A percentile compares a stretch with the other conserved stretches of the same genome.
These are phyloP conservation scores for Phytophthora tubulina DNA, from an alignment of 352 stramenopile species.

Conservation along the genomic window DNA sequence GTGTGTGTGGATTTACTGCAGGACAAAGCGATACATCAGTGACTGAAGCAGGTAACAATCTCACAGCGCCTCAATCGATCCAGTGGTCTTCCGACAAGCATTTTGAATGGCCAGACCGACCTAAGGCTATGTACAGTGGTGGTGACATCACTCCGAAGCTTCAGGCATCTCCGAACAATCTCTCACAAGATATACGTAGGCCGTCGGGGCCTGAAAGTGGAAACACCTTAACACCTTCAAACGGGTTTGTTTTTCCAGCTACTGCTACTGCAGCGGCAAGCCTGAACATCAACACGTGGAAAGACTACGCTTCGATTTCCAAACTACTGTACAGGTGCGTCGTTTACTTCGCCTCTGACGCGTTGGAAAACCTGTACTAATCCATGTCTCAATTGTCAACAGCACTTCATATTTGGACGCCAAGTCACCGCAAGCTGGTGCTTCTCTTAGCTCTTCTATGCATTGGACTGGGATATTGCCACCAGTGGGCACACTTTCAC, in stretches of 20 bases:
- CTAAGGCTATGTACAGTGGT: slow-evolving; percentile 29
- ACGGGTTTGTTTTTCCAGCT: slow-evolving; percentile 9
- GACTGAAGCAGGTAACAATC: neutral
- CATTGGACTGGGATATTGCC: slow-evolving; percentile 37
- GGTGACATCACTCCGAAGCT: slow-evolving; percentile 23
- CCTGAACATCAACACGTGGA: slow-evolving; percentile 65
- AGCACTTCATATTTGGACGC: slow-evolving; percentile 26
- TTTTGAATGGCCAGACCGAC: slow-evolving; percentile 29
- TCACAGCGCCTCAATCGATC: slow-evolving; percentile 6
- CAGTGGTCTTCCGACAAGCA: slow-evolving; percentile 33
- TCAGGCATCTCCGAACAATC: slow-evolving; percentile 30
- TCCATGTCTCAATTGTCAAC: neutral
- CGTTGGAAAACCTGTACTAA: neutral
- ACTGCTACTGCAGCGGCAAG: slow-evolving; percentile 27
- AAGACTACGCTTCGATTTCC: slow-evolving; percentile 79
- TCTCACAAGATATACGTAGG: slow-evolving; percentile 38
- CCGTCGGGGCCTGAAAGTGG: slow-evolving; percentile 13
- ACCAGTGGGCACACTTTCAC: slow-evolving; percentile 36
- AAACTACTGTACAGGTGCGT: slow-evolving; percentile 76
- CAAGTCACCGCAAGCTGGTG: slow-evolving; percentile 15
- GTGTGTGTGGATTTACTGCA: slow-evolving; percentile 8
- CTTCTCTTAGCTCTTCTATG: slow-evolving; percentile 2
- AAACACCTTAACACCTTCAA: slow-evolving; percentile 8
- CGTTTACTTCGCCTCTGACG: neutral
- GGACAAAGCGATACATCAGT: slow-evolving; percentile 15